phyloP scores from a whole-genome alignment of 2,329 filamentous ascomycete species.

The Alternaria novae-zelandiae region DNA sequence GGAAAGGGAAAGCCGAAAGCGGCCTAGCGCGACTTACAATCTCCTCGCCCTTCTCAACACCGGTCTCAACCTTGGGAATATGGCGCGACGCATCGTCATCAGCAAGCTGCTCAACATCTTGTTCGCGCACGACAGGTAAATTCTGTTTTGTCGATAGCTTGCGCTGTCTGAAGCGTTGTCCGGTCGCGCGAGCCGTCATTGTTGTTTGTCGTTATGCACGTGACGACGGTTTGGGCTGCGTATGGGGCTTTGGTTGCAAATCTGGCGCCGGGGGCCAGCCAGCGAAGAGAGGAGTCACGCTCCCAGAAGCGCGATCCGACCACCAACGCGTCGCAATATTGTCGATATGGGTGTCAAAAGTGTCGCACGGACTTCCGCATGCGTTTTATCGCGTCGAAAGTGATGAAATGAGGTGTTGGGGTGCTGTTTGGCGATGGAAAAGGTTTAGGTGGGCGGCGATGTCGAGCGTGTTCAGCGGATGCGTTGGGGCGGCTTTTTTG shows the following conservation, averaged over 20 bases:
- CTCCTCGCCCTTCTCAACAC: conserved; percentile 96
- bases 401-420: conserved; percentile 25
- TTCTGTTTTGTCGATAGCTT: conserved; percentile 92
- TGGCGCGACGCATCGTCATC: conserved; percentile 85
- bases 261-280: conserved; percentile 26
- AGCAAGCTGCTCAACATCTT: conserved; percentile 84
- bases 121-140: conserved; percentile 84
- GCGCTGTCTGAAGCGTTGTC: conserved; percentile 76
- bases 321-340: conserved; percentile 38
- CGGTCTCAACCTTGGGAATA: conserved; percentile 86
- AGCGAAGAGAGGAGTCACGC: conserved; percentile 21
- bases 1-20: conserved; percentile 31
- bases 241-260: conserved; percentile 20
- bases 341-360: conserved; percentile 38
- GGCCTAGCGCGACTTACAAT: conserved; percentile 72
- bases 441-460: conserved; percentile 15
- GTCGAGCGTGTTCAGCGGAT: conserved; percentile 16
- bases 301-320: conserved; percentile 27
- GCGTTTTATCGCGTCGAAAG: conserved; percentile 26
- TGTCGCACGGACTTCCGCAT: conserved; percentile 30
- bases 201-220: conserved; percentile 33
- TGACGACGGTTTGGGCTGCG: conserved; percentile 25
- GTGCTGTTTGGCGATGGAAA: conserved; percentile 26
- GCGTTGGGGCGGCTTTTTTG: conserved; percentile 11
- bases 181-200: conserved; percentile 48